Conservation (phyloP, 352 stramenopile species). For the Pythium oligandrum region DNA sequence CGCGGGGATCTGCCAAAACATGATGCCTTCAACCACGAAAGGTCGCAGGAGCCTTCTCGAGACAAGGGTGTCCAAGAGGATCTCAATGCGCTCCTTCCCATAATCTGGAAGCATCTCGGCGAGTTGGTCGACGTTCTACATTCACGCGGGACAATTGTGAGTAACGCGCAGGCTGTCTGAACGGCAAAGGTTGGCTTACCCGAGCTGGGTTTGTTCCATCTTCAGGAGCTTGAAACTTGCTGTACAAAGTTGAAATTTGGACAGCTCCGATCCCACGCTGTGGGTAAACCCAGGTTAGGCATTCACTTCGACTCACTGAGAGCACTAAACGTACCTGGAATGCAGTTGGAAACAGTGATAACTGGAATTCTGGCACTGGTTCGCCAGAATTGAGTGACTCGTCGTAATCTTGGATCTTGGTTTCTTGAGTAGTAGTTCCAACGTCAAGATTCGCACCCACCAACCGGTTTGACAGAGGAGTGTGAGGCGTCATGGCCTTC, state of each 20-base stretch:
- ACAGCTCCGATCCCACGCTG: constrained; percentile 75
- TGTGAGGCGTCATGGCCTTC: constrained; percentile 81
- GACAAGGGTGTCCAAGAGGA: constrained; percentile 73
- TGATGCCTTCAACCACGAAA: constrained; percentile 80
- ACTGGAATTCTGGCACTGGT: constrained; percentile 64
- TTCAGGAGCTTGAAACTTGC: constrained; percentile 66
- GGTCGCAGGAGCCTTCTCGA: constrained; percentile 67
- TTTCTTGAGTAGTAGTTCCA: constrained; percentile 63
- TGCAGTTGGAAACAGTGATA: constrained; percentile 58
- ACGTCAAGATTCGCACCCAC: constrained; percentile 73
- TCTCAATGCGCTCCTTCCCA: constrained; percentile 65
- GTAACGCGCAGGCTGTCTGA: neutral
- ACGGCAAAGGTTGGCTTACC: constrained; percentile 38
- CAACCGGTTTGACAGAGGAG: constrained; percentile 77
- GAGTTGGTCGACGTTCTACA: constrained; percentile 69
- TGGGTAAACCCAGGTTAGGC: neutral
- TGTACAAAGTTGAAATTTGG: constrained; percentile 81
- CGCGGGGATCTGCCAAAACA: constrained; percentile 77
- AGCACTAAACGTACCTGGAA: constrained; percentile 50
- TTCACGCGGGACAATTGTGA: neutral
- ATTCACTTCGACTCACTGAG: neutral
- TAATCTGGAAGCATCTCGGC: constrained; percentile 61
- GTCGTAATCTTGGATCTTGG: constrained; percentile 61
- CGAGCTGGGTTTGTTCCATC: constrained; percentile 44
- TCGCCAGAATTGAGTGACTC: constrained; percentile 61